Percentiles rank a stretch among this genome's conserved stretches.
These are phyloP conservation scores for Chiua virens DNA, from an alignment of 768 basidiomycete species.

Conservation along the genomic window DNA sequence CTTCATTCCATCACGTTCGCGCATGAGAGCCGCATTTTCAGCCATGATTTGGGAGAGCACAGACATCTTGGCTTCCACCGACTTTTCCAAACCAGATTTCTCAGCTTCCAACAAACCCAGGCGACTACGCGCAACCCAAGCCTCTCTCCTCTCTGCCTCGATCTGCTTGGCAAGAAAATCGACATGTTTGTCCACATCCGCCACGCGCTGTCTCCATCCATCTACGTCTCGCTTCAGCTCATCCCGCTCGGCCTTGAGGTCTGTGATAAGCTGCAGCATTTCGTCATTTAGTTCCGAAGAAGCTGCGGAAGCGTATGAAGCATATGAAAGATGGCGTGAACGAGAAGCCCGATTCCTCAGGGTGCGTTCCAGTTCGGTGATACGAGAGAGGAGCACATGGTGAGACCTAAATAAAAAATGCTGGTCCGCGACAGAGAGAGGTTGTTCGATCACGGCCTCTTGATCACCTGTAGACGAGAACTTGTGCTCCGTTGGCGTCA, in stretches of 20 bases:
- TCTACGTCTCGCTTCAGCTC: conserved; percentile 86
- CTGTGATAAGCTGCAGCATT: conserved; percentile 71
- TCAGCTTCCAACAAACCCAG: conserved; percentile 66
- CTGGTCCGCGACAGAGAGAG: conserved; percentile 73
- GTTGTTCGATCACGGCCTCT: conserved; percentile 32
- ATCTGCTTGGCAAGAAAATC: conserved; percentile 64
- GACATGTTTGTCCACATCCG: conserved; percentile 71
- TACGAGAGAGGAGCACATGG: conserved; percentile 77
- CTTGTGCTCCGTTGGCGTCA: conserved; percentile 61
- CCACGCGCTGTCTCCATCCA: conserved; percentile 79
- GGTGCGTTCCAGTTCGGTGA: conserved; percentile 76
- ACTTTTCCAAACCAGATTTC: conserved; percentile 55
- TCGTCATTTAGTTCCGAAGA: conserved; percentile 66
- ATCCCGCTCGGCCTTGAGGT: conserved; percentile 86
- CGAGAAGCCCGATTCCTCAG: conserved; percentile 43
- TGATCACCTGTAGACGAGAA: conserved; percentile 35
- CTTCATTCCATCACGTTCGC: conserved; percentile 32
- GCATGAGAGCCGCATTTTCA: conserved; percentile 24
- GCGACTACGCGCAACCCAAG: conserved; percentile 80
- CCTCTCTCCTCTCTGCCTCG: conserved; percentile 78
- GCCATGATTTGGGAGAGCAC: conserved; percentile 30
- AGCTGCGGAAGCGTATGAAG: conserved; percentile 41
- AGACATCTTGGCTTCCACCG: conserved; percentile 36
- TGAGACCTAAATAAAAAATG: conserved; percentile 87
- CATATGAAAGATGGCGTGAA: conserved; percentile 53